A percentile compares a stretch with the other conserved stretches of the same genome.
phyloP scores from a whole-genome alignment of 495 filamentous ascomycete species.

The Bathelium albidoporum region DNA sequence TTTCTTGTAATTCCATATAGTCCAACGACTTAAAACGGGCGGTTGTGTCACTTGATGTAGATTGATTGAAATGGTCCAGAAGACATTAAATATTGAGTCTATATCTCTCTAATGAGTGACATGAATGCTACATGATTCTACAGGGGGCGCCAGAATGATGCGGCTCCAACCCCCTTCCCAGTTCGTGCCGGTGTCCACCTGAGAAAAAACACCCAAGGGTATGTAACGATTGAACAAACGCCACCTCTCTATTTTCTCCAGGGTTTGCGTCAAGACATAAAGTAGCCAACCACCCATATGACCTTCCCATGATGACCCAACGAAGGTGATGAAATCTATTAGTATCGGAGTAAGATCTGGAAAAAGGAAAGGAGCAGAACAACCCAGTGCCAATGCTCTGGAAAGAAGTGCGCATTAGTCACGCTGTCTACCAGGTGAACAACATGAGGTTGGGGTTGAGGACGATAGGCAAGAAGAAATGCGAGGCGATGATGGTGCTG shows the following conservation, averaged over 20 bases:
- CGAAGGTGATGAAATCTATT: not conserved
- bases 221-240: not conserved
- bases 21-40: too few species aligned
- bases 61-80: not conserved
- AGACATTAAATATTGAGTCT: constrained; percentile 3
- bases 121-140: not conserved
- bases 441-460: constrained; percentile 58
- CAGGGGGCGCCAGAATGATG: not conserved
- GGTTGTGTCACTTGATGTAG: not conserved
- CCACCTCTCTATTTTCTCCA: not conserved
- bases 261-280: not conserved
- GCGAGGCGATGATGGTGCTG: constrained; percentile 39
- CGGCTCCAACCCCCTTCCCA: not conserved
- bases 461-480: constrained; percentile 50
- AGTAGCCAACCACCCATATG: not conserved
- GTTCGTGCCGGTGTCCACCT: not conserved
- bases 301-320: not conserved
- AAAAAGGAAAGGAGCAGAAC: not conserved
- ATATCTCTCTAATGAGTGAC: constrained; percentile 5
- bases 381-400: not conserved
- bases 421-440: constrained; percentile 49
- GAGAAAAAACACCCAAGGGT: not conserved
- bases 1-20: too few species aligned
- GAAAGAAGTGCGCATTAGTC: not conserved
- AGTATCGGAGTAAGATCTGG: not conserved